Conservation (phyloP, 2,329 filamentous ascomycete genomes). For the Pseudogymnoascus sp. region DNA sequence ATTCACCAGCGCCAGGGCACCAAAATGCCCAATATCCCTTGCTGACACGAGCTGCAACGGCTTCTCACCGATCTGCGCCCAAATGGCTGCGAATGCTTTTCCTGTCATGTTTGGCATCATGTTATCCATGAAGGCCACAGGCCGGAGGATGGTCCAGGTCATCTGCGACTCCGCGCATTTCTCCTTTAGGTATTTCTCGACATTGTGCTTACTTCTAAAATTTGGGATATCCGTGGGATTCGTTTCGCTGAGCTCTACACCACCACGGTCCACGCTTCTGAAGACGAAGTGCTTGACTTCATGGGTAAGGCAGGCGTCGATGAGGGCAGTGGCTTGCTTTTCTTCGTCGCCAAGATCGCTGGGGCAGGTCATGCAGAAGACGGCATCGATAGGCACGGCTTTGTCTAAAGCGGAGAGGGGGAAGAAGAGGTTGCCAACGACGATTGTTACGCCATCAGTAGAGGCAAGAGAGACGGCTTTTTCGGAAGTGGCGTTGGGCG, state of each 20-base stretch:
- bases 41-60: constrained; percentile 37
- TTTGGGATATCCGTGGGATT: constrained; percentile 53
- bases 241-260: constrained; percentile 41
- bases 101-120: constrained; percentile 23
- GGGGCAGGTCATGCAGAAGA: constrained; percentile 42
- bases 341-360: constrained; percentile 38
- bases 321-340: constrained; percentile 49
- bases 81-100: constrained; percentile 23
- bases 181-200: constrained; percentile 55
- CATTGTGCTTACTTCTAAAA: constrained; percentile 54
- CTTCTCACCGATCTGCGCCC: constrained; percentile 23
- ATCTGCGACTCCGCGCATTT: constrained; percentile 31
- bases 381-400: constrained; percentile 42
- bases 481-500: constrained; percentile 39
- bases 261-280: constrained; percentile 57
- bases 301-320: constrained; percentile 50
- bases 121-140: constrained; percentile 51
- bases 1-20: constrained; percentile 36
- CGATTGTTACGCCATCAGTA: constrained; percentile 41
- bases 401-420: constrained; percentile 40
- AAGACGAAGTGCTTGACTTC: constrained; percentile 58
- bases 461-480: constrained; percentile 38
- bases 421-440: constrained; percentile 47
- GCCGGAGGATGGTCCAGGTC: constrained; percentile 51
- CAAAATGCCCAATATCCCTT: constrained; percentile 41